Evolutionary conservation across 1,139 yeast genomes (phyloP).

Genomic region (Hyphopichia buzzinii): DNA sequence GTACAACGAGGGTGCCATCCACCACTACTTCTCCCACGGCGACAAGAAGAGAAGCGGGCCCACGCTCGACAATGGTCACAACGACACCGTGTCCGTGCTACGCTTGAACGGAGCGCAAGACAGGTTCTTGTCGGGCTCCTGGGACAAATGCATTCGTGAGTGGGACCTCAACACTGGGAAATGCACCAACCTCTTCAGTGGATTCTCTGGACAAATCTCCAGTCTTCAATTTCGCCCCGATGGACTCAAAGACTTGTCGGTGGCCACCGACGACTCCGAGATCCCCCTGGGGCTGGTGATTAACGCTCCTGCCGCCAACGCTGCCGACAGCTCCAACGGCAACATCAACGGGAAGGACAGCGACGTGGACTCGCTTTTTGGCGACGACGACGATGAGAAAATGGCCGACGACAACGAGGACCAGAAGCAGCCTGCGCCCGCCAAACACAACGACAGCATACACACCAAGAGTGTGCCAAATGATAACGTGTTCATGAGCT

Average conservation of each 20-base stretch:
- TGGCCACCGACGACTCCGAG: slow-evolving; percentile 16
- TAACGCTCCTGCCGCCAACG: neutral
- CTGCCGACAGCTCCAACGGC: slow-evolving; percentile 4
- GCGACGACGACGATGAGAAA: slow-evolving; percentile 66
- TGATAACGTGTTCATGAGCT: slow-evolving; percentile 66
- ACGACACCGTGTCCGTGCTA: slow-evolving; percentile 71
- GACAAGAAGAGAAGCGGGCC: slow-evolving; percentile 12
- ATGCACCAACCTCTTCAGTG: slow-evolving; percentile 44
- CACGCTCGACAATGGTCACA: slow-evolving; percentile 44
- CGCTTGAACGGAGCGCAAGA: slow-evolving; percentile 60
- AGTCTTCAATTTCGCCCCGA: slow-evolving; percentile 75
- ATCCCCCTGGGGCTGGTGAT: slow-evolving; percentile 5
- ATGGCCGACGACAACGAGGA: slow-evolving; percentile 11
- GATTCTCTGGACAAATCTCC: slow-evolving; percentile 76
- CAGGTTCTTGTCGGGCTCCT: slow-evolving; percentile 74
- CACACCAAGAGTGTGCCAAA: slow-evolving; percentile 34
- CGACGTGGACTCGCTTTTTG: slow-evolving; percentile 78
- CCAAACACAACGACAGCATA: slow-evolving; percentile 1
- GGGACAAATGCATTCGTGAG: slow-evolving; percentile 76
- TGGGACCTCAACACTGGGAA: slow-evolving; percentile 88
- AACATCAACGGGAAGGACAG: slow-evolving; percentile 39
- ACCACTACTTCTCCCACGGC: slow-evolving; percentile 64
- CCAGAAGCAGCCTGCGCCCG: slow-evolving; percentile 12
- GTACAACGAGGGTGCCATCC: slow-evolving; percentile 78
- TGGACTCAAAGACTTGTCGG: slow-evolving; percentile 46